Evolutionary conservation across 257 asterid genomes (phyloP).

Genomic region (Petrea volubilis): DNA sequence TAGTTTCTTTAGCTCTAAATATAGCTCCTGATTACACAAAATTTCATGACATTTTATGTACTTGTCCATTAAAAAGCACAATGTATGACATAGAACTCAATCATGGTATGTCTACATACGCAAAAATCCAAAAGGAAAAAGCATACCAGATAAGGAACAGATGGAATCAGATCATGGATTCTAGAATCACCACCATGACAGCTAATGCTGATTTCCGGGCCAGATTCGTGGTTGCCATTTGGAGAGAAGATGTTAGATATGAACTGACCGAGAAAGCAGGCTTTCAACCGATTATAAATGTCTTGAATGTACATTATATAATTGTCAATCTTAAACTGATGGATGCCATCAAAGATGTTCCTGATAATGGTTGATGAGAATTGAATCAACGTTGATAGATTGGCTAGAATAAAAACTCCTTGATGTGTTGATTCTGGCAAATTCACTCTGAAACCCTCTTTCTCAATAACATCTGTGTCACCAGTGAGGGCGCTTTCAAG

Average conservation of each 20-base stretch:
- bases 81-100: neutral
- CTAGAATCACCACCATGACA: conserved; percentile 39
- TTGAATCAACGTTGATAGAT: conserved; percentile 48
- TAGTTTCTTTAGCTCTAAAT: conserved; percentile 60
- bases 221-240: conserved; percentile 35
- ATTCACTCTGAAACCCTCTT: conserved; percentile 36
- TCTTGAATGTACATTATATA: conserved; percentile 37
- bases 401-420: conserved; percentile 58
- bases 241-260: conserved; percentile 42
- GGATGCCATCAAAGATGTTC: conserved; percentile 39
- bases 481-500: conserved; percentile 53
- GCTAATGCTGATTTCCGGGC: conserved; percentile 30
- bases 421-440: conserved; percentile 42
- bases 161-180: conserved; percentile 41
- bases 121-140: no score
- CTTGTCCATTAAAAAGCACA: neutral
- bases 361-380: conserved; percentile 42
- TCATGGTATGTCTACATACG: no score
- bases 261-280: conserved; percentile 52
- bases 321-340: conserved; percentile 48
- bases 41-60: conserved; percentile 10
- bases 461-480: conserved; percentile 21
- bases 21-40: conserved; percentile 49
- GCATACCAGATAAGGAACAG: conserved; percentile 69
- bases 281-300: conserved; percentile 35